Percentiles rank a stretch among this genome's conserved stretches.
phyloP scores from a whole-genome alignment of 177 flowering plant genomes.

The Vitis hybrid region DNA sequence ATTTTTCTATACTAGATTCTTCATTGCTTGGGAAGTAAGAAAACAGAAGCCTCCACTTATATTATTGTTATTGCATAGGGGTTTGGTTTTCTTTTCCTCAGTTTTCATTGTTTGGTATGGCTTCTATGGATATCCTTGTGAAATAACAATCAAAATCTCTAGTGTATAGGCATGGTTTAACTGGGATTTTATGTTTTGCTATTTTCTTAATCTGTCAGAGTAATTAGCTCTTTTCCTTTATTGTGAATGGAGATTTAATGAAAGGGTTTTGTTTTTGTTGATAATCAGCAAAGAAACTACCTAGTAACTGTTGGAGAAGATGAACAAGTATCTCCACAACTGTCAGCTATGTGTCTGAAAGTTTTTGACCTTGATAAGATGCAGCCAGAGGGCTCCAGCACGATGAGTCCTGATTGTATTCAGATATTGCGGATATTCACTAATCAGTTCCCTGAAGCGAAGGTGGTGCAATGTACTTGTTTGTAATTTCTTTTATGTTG shows the following conservation, averaged over 20 bases:
- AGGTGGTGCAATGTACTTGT: constrained; percentile 41
- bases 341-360: constrained; percentile 74
- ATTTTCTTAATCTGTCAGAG: not conserved
- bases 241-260: constrained; percentile 5
- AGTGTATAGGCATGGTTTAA: too few relatives aligned
- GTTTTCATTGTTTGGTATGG: too few relatives aligned
- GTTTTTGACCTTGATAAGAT: constrained; percentile 92
- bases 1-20: too few relatives aligned
- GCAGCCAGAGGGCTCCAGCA: constrained; percentile 83
- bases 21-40: too few relatives aligned
- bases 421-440: constrained; percentile 89
- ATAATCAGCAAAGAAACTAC: constrained; percentile 82
- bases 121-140: too few relatives aligned
- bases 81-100: too few relatives aligned
- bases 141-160: too few relatives aligned
- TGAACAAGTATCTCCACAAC: constrained; percentile 70
- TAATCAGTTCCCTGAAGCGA: constrained; percentile 85
- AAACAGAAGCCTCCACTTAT: too few relatives aligned
- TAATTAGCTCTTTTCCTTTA: not conserved
- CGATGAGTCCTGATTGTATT: constrained; percentile 75
- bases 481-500: not conserved
- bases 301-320: constrained; percentile 90
- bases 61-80: too few relatives aligned
- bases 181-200: too few relatives aligned
- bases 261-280: constrained; percentile 7